Evolutionary conservation across 441 rosid species (phyloP), one percentile per base, ranked within the genome.

Genomic region (Arabidopsis lyrata): DNA sequence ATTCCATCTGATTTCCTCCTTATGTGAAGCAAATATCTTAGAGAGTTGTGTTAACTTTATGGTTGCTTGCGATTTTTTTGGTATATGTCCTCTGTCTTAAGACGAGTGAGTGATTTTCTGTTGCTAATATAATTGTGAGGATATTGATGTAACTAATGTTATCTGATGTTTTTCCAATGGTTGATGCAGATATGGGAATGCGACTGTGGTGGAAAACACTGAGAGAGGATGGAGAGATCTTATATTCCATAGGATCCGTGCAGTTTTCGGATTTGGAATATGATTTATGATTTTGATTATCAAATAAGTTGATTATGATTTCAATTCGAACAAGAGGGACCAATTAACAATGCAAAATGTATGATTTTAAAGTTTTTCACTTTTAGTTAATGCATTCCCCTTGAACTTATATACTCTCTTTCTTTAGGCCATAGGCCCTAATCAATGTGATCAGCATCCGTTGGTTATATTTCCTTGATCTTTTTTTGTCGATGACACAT

Each of bases 191-290:
- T 92, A 90, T 70, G 99, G 97, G 44, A 95, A 95, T 81, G 87
- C 94, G 0, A 95, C 98, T 35, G 98, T 95, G 73, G 97, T 80
- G 81, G 99, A 95, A 76, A 95, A 92, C 83, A 95, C 99, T 0
- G 96, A 95, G 86, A 86, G 97, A 81, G 97, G 99, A 74, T 95
- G 99, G 99, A 81, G 96, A 68, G 97, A 92, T 77, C 93, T 88
- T 55, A 95, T 92, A 48, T 88, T 95, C 82, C 85, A 89, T 27
- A 92, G 78, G 87, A 89, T 95, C 70, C 85, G 97, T 4, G 96
- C 97, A 12, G 92, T 89, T 63, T 92, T 95, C 60, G 97, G 97
- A 68, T 95, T 92, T 81, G 97, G 97, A 78, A 83, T 94, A 15
- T 94, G 87, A 91, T 71, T 74, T n/a, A 5, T 39, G 70, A 52